Percentiles rank a stretch among this genome's conserved stretches.
These are phyloP conservation scores for Angophora floribunda DNA, from an alignment of 345 rosid species.

Conservation along the genomic window DNA sequence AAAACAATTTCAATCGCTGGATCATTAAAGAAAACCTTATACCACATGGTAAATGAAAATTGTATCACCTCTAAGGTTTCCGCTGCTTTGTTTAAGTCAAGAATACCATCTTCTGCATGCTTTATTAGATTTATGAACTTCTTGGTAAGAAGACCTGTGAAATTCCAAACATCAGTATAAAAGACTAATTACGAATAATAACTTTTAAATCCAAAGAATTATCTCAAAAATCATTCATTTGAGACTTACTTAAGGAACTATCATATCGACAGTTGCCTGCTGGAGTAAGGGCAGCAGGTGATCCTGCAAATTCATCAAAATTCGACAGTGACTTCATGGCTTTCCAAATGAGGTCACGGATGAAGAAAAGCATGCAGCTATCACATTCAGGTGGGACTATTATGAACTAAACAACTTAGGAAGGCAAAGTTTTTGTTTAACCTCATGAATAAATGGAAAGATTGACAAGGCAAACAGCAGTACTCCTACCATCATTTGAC, in stretches of 20 bases:
- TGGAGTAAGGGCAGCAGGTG: constrained; percentile 64
- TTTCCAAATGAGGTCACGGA: background rate
- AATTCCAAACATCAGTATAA: background rate
- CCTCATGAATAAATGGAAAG: background rate
- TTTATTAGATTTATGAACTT: constrained; percentile 77
- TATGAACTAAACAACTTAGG: background rate
- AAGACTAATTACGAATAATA: constrained; percentile 1
- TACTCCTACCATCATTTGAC: constrained; percentile 53
- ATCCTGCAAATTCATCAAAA: constrained; percentile 47
- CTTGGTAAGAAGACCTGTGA: constrained; percentile 81
- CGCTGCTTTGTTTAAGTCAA: constrained; percentile 89
- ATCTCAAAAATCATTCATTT: background rate
- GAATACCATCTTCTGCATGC: constrained; percentile 81
- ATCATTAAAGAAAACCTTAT: background rate
- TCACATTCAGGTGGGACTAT: background rate
- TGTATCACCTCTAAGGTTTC: constrained; percentile 70
- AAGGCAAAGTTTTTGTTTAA: background rate
- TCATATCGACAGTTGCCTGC: constrained; percentile 93
- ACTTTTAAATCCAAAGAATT: background rate
- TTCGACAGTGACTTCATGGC: constrained; percentile 1
- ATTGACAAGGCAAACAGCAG: background rate
- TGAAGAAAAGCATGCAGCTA: background rate
- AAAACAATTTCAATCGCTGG: background rate
- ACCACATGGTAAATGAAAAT: background rate
- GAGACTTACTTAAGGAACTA: constrained; percentile 72